Evolutionary conservation across 257 asterid species (phyloP).

Genomic region (Misopates orontium): DNA sequence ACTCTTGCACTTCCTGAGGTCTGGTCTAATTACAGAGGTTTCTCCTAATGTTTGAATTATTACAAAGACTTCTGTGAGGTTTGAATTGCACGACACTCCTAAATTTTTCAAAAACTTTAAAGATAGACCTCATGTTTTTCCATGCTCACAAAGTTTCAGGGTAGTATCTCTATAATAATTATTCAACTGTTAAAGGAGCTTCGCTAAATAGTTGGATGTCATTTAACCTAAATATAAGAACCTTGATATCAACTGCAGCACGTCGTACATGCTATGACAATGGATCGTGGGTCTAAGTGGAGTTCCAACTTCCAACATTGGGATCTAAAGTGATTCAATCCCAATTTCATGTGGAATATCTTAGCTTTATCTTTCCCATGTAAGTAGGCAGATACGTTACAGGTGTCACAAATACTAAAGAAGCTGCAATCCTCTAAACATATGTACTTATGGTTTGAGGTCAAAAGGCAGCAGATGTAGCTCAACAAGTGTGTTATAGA

Average conservation of each 20-base stretch:
- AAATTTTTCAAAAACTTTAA: too few relatives aligned
- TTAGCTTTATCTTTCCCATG: background rate
- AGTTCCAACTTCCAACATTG: background rate
- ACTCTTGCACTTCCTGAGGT: too few relatives aligned
- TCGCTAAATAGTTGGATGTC: too few relatives aligned
- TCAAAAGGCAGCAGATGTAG: conserved; percentile 8
- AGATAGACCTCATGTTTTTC: too few relatives aligned
- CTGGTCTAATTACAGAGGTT: too few relatives aligned
- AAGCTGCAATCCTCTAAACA: background rate
- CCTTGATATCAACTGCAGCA: background rate
- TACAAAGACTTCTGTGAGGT: too few relatives aligned
- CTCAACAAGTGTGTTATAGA: background rate
- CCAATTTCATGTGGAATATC: background rate
- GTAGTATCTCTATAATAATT: too few relatives aligned
- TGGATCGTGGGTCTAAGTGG: background rate
- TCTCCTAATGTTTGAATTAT: too few relatives aligned
- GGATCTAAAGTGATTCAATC: background rate
- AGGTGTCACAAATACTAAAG: background rate
- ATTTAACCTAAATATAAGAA: too few relatives aligned
- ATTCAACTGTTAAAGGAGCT: too few relatives aligned
- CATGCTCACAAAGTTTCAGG: too few relatives aligned
- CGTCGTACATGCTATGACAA: conserved; percentile 8
- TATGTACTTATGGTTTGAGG: background rate
- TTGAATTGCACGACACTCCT: too few relatives aligned
- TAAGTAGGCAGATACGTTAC: background rate